Conservation (phyloP, 441 rosid genomes). For the Hura crepitans region DNA sequence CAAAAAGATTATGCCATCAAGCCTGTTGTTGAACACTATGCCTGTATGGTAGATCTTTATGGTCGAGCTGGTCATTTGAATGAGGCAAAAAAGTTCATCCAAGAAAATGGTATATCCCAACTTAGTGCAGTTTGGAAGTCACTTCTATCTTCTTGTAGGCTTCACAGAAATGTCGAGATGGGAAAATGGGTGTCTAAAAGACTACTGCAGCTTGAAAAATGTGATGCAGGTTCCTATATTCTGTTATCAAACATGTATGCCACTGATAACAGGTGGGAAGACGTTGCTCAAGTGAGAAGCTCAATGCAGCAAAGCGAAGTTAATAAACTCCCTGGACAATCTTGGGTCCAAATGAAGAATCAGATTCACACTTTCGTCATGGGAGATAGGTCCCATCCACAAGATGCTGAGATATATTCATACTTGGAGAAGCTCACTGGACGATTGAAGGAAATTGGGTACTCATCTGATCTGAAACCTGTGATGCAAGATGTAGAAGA, state of each 20-base stretch:
- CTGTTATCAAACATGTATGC: slow-evolving; percentile 26
- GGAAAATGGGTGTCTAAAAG: slow-evolving; percentile 30
- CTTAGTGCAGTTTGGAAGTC: slow-evolving; percentile 27
- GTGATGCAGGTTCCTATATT: slow-evolving; percentile 26
- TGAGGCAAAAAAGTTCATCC: slow-evolving; percentile 24
- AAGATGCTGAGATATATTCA: neutral
- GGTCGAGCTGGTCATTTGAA: slow-evolving; percentile 31
- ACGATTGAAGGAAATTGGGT: slow-evolving; percentile 24
- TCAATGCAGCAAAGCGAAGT: slow-evolving; percentile 24
- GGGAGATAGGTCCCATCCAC: slow-evolving; percentile 23
- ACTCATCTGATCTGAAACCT: slow-evolving; percentile 17
- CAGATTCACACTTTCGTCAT: slow-evolving; percentile 9
- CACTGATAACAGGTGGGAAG: slow-evolving; percentile 22
- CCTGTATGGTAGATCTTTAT: slow-evolving; percentile 31
- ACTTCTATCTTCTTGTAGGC: slow-evolving; percentile 27
- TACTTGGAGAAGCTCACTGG: slow-evolving; percentile 17
- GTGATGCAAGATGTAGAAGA: slow-evolving; percentile 27
- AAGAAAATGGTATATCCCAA: slow-evolving; percentile 20
- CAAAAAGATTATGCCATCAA: slow-evolving; percentile 26
- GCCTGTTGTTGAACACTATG: slow-evolving; percentile 26
- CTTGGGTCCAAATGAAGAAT: slow-evolving; percentile 29
- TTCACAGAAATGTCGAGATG: slow-evolving; percentile 25
- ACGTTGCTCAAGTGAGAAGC: slow-evolving; percentile 24
- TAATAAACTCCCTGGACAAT: slow-evolving; percentile 26
- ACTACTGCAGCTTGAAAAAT: slow-evolving; percentile 22